phyloP scores from a whole-genome alignment of 2,329 filamentous ascomycete species.

The Anisogramma anomala region DNA sequence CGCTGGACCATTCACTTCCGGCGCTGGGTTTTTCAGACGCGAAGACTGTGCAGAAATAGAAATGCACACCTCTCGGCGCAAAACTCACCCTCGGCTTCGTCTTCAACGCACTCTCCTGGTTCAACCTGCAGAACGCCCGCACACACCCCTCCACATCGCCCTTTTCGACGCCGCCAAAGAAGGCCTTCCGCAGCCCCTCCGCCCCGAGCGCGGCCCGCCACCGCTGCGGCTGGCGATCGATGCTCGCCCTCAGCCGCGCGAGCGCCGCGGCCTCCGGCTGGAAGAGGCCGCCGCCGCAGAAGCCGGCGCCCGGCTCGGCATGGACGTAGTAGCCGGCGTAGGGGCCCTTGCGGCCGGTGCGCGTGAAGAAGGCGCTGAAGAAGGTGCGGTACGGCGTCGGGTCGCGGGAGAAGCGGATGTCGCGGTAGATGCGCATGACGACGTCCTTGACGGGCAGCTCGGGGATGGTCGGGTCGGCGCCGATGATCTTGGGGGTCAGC shows the following conservation, averaged over 20 bases:
- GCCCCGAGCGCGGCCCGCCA: slow-evolving; percentile 58
- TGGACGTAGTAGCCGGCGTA: slow-evolving; percentile 87
- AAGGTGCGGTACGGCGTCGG: slow-evolving; percentile 83
- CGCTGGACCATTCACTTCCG: no score
- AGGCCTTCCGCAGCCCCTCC: slow-evolving; percentile 48
- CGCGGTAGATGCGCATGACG: slow-evolving; percentile 77
- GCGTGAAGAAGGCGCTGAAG: slow-evolving; percentile 78
- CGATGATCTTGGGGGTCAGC: slow-evolving; percentile 57
- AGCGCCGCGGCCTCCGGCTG: slow-evolving; percentile 59
- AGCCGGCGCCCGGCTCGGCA: slow-evolving; percentile 58
- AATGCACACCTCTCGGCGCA: neutral
- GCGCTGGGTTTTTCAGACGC: no score
- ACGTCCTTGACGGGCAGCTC: slow-evolving; percentile 79
- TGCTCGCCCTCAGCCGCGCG: slow-evolving; percentile 55
- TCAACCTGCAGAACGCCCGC: slow-evolving; percentile 58
- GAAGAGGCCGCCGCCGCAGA: slow-evolving; percentile 76
- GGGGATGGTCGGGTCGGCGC: slow-evolving; percentile 69
- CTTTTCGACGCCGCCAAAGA: slow-evolving; percentile 46
- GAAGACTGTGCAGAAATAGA: no score
- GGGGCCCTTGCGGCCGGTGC: slow-evolving; percentile 75
- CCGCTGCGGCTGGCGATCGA: slow-evolving; percentile 60
- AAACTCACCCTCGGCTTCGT: slow-evolving; percentile 66
- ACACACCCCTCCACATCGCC: slow-evolving; percentile 47
- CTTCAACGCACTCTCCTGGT: slow-evolving; percentile 67
- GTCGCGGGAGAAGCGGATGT: slow-evolving; percentile 74